Conservation (phyloP, 495 filamentous ascomycete genomes). For the Daldinia caldariorum region DNA sequence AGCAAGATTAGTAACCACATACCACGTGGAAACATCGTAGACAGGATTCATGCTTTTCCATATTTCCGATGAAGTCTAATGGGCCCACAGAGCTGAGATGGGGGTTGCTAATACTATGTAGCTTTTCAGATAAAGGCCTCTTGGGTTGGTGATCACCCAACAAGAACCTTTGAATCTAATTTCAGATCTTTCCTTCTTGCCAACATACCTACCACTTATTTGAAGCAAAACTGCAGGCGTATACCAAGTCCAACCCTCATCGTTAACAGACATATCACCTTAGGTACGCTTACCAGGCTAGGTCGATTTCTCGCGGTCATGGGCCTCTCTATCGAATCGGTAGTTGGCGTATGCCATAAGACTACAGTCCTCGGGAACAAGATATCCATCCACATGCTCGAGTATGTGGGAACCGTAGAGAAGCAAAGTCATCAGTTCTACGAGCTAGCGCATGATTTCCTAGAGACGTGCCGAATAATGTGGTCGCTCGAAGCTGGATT, state of each 20-base stretch:
- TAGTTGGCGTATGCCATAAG: constrained; percentile 47
- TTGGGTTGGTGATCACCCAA: background rate
- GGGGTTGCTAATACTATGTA: background rate
- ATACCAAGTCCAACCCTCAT: background rate
- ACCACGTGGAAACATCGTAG: background rate
- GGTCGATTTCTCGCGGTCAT: constrained; percentile 6
- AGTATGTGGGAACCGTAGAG: constrained; percentile 62
- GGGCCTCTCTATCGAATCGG: constrained; percentile 40
- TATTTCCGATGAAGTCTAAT: background rate
- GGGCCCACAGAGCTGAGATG: background rate
- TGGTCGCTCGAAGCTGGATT: constrained; percentile 64
- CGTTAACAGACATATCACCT: background rate
- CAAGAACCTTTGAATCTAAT: background rate
- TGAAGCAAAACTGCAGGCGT: no score
- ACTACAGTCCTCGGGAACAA: constrained; percentile 58
- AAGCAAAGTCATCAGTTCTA: constrained; percentile 57
- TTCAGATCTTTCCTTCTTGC: background rate
- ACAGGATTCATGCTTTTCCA: background rate
- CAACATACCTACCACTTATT: background rate
- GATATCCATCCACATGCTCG: constrained; percentile 65
- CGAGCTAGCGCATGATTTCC: constrained; percentile 60
- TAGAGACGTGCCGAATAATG: constrained; percentile 61
- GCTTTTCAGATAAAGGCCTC: constrained; percentile 2
- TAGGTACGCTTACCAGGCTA: background rate
- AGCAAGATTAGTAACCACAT: constrained; percentile 11